Base-by-base conservation (phyloP, 352 stramenopile genomes). In the Thalassiosira hispida region DNA sequence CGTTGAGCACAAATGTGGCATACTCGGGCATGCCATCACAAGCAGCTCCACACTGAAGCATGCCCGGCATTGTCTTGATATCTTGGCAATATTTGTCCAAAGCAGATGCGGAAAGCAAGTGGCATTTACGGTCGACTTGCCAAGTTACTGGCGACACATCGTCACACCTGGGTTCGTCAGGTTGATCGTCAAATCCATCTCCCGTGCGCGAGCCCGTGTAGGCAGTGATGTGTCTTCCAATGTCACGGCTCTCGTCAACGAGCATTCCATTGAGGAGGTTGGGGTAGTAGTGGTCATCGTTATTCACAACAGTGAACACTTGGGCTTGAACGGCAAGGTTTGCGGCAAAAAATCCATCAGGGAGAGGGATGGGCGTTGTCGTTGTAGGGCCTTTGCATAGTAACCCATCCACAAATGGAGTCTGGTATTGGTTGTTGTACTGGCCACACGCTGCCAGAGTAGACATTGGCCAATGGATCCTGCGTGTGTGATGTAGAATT, bases 301-400 rank as follows among this genome's bases (percentile, higher is more conserved):
- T 78, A 59, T 92, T 92, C 23, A 92, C 80, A 69, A 92, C 80
- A 18, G 77, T 90, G 46, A 92, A 92, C 40, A 92, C 71, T 77
- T 92, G 87, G 11, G 46, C 79, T 33, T 92, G 83, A 8, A 92
- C 87, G 59, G 84, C 87, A 76, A 92, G 76, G 22, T 40, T 42
- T 7, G 2, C 18, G 14, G 55, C 55, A 27, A 64, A 47, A 11
- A 23, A n/a, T n/a, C n/a, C n/a, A n/a, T n/a, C n/a, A n/a, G n/a
- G n/a, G n/a, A n/a, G n/a, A n/a, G n/a, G n/a, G n/a, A n/a, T n/a
- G n/a, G n/a, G n/a, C n/a, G n/a, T n/a, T n/a, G n/a, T n/a, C n/a
- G n/a, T n/a, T n/a, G n/a, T n/a, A n/a, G n/a, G n/a, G n/a, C n/a
- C n/a, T n/a, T n/a, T n/a, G n/a, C n/a, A n/a, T n/a, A n/a, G n/a